Base-by-base conservation (phyloP, 768 basidiomycete genomes). In the Podaxis mareebaensis region DNA sequence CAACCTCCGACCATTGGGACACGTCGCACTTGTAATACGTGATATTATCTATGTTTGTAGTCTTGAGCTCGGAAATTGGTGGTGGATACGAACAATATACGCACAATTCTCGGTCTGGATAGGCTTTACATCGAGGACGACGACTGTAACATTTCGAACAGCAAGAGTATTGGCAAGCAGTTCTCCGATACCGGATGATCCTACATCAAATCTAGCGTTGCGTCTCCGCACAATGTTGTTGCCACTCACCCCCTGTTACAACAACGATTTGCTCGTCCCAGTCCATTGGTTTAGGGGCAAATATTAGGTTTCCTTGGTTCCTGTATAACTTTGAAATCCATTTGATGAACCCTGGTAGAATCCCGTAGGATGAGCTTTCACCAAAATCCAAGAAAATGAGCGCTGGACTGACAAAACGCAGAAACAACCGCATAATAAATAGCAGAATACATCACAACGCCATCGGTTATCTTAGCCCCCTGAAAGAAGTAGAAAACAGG, bases 261-360 rank as follows among this genome's bases (percentile, higher is more conserved):
- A 98, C 79, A 4, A 98, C 88, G 60, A 96, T 86, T 75, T 98
- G 93, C 52, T 95, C 87, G 51, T 83, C 84, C 96, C 96, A 98
- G 67, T 95, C 87, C 30, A 95, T 74, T 40, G 76, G 82, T 13
- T 77, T 72, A 2, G 89, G 86, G 0, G 83, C 79, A 64, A 86
- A 86, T 24, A 94, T 73, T 22, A 88, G 71, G 66, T 79, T 87
- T 30, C 84, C 84, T 73, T 91, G 88, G 69, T 93, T 95, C 59
- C 91, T 82, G 72, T 93, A 92, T 52, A 92, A 68, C 53, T 78
- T 80, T 22, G 92, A 91, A 63, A 82, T 79, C 88, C 91, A 92
- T 67, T 81, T 87, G 17, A 88, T 65, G 59, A 83, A 76, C 85
- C 87, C 94, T 94, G 11, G 42, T 4, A 63, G 33, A 17, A 66